A percentile compares a stretch with the other conserved stretches of the same genome.
phyloP scores from a whole-genome alignment of 305 asterid genomes.

The Petunia hybrid region DNA sequence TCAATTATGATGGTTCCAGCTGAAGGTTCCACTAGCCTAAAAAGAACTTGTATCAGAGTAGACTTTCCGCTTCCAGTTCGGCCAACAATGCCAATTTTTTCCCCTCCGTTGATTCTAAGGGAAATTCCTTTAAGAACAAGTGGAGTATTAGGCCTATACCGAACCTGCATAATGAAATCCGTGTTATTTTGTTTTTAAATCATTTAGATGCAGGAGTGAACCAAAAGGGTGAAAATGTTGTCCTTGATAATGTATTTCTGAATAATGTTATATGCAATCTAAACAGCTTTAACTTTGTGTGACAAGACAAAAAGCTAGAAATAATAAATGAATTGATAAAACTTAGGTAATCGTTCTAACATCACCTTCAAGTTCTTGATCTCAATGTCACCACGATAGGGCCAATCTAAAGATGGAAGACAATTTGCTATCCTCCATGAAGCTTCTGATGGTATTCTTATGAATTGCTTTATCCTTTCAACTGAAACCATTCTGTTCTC shows the following conservation, averaged over 20 bases:
- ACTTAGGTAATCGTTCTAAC: background rate
- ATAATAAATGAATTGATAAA: background rate
- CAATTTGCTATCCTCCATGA: constrained; percentile 51
- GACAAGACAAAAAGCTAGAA: background rate
- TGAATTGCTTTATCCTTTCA: constrained; percentile 77
- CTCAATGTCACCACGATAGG: constrained; percentile 57
- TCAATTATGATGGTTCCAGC: constrained; percentile 64
- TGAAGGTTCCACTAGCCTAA: constrained; percentile 72
- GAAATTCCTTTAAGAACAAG: constrained; percentile 71
- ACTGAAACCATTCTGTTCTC: constrained; percentile 80
- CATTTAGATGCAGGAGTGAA: too few relatives aligned
- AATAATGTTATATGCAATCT: too few relatives aligned
- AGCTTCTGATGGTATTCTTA: constrained; percentile 71
- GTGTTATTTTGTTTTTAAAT: background rate
- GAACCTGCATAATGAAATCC: constrained; percentile 54
- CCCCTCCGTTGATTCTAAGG: constrained; percentile 63
- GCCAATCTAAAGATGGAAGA: constrained; percentile 62
- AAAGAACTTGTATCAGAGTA: constrained; percentile 73
- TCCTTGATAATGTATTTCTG: too few relatives aligned
- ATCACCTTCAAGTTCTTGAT: constrained; percentile 66
- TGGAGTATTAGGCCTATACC: constrained; percentile 70
- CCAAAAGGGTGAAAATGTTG: too few relatives aligned
- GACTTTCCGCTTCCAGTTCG: constrained; percentile 87
- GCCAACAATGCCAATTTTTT: constrained; percentile 74
- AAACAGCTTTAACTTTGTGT: background rate